phyloP scores from a whole-genome alignment of 805 yeast species.

The Jamesozyma gamospora region DNA sequence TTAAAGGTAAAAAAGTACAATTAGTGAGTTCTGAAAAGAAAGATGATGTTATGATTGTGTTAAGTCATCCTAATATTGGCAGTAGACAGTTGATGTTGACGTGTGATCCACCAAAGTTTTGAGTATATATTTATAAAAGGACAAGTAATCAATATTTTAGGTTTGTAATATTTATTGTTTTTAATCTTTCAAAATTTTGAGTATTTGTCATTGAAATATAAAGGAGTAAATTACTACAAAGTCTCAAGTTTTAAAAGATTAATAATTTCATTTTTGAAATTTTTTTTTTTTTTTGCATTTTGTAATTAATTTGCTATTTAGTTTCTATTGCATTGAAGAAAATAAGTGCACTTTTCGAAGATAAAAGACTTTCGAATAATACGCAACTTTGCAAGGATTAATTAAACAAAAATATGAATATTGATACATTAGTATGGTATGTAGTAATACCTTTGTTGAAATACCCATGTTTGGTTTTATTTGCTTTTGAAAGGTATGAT shows the following conservation, averaged over 20 bases:
- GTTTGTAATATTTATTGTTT: too few species aligned
- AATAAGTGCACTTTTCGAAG: too few species aligned
- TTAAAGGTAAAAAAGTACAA: conserved; percentile 58
- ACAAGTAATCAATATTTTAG: neutral
- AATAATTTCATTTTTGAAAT: too few species aligned
- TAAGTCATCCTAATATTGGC: conserved; percentile 57
- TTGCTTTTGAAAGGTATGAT: conserved; percentile 7
- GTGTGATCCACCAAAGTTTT: conserved; percentile 4
- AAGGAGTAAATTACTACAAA: too few species aligned
- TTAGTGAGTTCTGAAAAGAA: conserved; percentile 32
- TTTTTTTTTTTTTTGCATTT: too few species aligned
- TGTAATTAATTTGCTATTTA: too few species aligned
- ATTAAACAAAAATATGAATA: conserved; percentile 6
- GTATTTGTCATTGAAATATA: too few species aligned
- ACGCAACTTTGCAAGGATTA: too few species aligned
- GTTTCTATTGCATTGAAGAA: too few species aligned
- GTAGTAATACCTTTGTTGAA: conserved; percentile 13
- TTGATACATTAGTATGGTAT: conserved; percentile 14
- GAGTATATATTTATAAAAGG: neutral
- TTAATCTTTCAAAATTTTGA: too few species aligned
- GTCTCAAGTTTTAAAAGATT: too few species aligned
- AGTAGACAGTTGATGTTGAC: conserved; percentile 49
- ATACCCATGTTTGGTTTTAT: conserved; percentile 11
- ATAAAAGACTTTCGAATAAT: too few species aligned
- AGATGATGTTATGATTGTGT: conserved; percentile 31